Evolutionary conservation across 768 basidiomycete species (phyloP), one percentile per base, ranked within the genome.

Genomic region (Hemileccinum rubropunctum): DNA sequence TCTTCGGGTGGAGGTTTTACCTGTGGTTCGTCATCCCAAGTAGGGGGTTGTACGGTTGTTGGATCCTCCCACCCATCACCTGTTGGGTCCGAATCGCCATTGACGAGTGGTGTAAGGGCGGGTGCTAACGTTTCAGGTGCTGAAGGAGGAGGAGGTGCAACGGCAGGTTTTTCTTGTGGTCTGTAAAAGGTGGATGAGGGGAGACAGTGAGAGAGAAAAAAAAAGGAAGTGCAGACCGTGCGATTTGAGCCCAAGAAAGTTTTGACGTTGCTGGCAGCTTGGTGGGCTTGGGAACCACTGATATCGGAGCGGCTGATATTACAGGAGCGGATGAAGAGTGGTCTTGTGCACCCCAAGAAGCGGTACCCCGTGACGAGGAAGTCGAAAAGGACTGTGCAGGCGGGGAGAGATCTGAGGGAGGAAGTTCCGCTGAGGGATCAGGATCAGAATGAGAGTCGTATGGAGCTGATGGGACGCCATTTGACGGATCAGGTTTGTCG

Each of bases 241-340:
- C 89, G 63, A 92, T 76, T 60, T 92, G 86, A 8, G 90, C 90
- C 89, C 89, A 92, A 32, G 90, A 91, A 52, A 88, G 68, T 72
- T 90, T 89, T 8, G 86, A 82, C 12, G 80, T 86, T 26, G 85
- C 81, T 37, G 88, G 86, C 11, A 79, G 73, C 70, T 83, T 87
- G 13, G 57, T 49, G 59, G 66, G 56, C 69, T 76, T 56, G 53
- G 36, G 44, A 8, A 56, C 27, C 11, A 34, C 50, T 3, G 56
- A 43, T 53, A 53, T 62, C 17, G 67, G 48, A n/a, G 70, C 60
- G 21, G 54, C 38, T 39, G 52, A 28, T 12, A 48, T 56, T 30
- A 56, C 38, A 30, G 61, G 62, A 18, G 64, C 53, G n/a, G 66
- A n/a, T 18, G 60, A 51, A n/a, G 70, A 68, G n/a, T 70, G 72